Base-by-base conservation (phyloP, 176 grass and related monocot species). In the Oryza glaberrima region DNA sequence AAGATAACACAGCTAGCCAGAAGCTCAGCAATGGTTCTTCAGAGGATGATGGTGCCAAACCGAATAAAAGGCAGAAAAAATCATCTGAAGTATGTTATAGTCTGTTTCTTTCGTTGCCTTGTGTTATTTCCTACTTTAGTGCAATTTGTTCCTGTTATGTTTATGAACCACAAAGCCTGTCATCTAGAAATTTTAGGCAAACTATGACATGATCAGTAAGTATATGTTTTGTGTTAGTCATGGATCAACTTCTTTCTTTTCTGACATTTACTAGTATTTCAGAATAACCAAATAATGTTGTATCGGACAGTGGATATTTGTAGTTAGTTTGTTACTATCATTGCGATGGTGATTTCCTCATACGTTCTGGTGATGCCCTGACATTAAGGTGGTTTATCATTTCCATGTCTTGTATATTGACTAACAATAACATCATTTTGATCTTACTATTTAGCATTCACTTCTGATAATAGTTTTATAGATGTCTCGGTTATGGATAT, bases 21-120 rank as follows among this genome's bases (percentile, higher is more conserved):
- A 82, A 58, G 35, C 13, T 83, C 32, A 36, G 17, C 64, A 90
- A 84, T 70, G 89, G 84, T 12, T 77, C 79, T 69, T 20, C 22
- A 23, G 84, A 93, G 45, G 73, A 84, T 77, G 79, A 93, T 68
- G 28, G 28, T 28, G 47, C 22, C 4, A 78, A 89, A 72, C 80
- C 90, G 8, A 90, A 69, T 28, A 93, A 90, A 90, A 92, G 88
- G 64, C 91, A 92, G 60, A 92, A 92, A 23, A 28, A 84, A 65
- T 92, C 93, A 81, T 76, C 80, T 43, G 96, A 99, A 70, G 93
- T 99, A 92, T 72, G 75, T 4, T 47, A 20, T 20, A 78, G 16
- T 38, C 76, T 70, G 6, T 65, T 35, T 56, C 14, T 52, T 17
- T 20, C 54, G 13, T 63, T 41, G 0, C 13, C 64, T 41, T 3